A percentile compares a stretch with the other conserved stretches of the same genome.
phyloP scores from a whole-genome alignment of 768 basidiomycete species.

The Steccherinum ochraceum region DNA sequence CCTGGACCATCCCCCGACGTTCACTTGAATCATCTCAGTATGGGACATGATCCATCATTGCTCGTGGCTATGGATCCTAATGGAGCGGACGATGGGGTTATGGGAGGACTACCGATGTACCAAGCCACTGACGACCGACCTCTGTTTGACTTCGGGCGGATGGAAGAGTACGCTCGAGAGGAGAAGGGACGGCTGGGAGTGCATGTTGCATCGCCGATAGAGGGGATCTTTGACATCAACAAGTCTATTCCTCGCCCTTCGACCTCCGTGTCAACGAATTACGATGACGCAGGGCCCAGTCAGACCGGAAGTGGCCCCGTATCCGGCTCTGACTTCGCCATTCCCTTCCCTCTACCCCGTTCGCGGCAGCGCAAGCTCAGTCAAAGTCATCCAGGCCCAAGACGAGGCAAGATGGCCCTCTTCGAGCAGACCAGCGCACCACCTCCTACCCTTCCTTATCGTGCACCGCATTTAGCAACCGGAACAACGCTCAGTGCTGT shows the following conservation, averaged over 20 bases:
- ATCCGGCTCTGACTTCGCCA: slow-evolving; percentile 12
- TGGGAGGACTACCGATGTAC: slow-evolving; percentile 60
- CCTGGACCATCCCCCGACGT: slow-evolving; percentile 28
- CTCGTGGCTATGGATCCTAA: slow-evolving; percentile 27
- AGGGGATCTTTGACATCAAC: slow-evolving; percentile 7
- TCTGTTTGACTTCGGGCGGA: slow-evolving; percentile 63
- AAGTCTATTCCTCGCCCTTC: slow-evolving; percentile 15
- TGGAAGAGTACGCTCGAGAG: slow-evolving; percentile 71
- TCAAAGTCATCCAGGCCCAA: slow-evolving; percentile 68
- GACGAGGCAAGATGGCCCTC: slow-evolving; percentile 81
- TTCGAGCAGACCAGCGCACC: slow-evolving; percentile 56
- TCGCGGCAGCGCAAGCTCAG: slow-evolving; percentile 82
- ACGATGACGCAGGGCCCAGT: slow-evolving; percentile 5
- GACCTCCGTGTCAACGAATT: slow-evolving; percentile 2
- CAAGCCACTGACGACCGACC: slow-evolving; percentile 49
- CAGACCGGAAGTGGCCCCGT: slow-evolving; percentile 7
- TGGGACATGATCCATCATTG: slow-evolving; percentile 42
- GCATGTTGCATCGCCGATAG: slow-evolving; percentile 28
- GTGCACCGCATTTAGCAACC: slow-evolving; percentile 17
- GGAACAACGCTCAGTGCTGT: slow-evolving; percentile 28
- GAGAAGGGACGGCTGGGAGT: slow-evolving; percentile 68
- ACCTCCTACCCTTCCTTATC: slow-evolving; percentile 38
- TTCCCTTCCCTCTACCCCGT: slow-evolving; percentile 23
- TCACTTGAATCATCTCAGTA: slow-evolving; percentile 31
- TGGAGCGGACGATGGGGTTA: slow-evolving; percentile 19